phyloP scores from a whole-genome alignment of 139 green algal species.

The Asterochloris sp. region DNA sequence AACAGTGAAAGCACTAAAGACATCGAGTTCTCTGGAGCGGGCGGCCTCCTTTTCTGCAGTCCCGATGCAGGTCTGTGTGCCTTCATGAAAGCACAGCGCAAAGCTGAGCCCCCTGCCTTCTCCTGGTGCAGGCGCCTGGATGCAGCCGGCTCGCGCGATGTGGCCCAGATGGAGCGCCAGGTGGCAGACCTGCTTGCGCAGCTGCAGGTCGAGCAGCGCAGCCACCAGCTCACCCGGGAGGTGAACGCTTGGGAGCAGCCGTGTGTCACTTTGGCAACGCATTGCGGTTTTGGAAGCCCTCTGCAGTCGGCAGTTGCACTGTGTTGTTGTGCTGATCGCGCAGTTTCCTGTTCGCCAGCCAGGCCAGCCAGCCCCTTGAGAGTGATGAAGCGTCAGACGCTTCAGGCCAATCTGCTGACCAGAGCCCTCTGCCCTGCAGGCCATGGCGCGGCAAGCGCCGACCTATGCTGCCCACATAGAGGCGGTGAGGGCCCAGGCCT shows the following conservation, averaged over 20 bases:
- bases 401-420: too few relatives aligned
- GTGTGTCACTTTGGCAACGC: too few relatives aligned
- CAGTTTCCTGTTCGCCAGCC: too few relatives aligned
- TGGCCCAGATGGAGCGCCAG: conserved; percentile 2
- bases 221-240: conserved; percentile 4
- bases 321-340: too few relatives aligned
- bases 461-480: conserved; percentile 11
- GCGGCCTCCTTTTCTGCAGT: background rate
- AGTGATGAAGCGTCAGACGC: too few relatives aligned
- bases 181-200: conserved; percentile 7
- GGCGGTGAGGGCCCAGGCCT: conserved; percentile 6
- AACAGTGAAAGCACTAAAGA: background rate
- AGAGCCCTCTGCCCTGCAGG: background rate
- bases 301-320: too few relatives aligned
- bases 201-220: background rate
- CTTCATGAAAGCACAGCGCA: background rate
- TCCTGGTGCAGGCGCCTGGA: background rate
- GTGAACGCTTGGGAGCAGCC: too few relatives aligned
- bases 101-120: background rate
- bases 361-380: too few relatives aligned
- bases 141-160: background rate
- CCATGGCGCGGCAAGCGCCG: conserved; percentile 12
- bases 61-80: background rate
- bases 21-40: background rate
- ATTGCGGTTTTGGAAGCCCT: too few relatives aligned